Conservation (phyloP, 164 flowering plant species). For the Malania oleifera region DNA sequence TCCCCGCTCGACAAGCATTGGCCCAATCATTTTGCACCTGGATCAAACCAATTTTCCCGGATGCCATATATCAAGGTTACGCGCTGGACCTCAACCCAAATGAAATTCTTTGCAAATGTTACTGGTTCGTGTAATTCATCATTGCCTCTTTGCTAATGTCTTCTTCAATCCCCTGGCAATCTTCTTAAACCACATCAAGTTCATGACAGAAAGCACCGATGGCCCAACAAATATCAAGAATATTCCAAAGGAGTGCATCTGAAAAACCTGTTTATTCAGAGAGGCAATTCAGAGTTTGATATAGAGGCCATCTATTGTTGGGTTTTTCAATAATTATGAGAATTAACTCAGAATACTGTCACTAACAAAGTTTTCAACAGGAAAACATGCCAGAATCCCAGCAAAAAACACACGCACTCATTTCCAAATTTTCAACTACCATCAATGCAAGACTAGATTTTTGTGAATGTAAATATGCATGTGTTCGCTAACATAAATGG, state of each 20-base stretch:
- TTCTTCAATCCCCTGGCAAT: slow-evolving; percentile 32
- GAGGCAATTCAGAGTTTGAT: neutral
- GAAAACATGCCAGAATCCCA: neutral
- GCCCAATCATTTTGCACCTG: no score
- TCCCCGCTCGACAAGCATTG: no score
- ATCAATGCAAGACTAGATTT: no score
- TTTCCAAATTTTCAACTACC: no score
- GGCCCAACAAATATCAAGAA: slow-evolving; percentile 23
- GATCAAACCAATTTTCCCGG: no score
- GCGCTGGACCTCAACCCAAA: no score
- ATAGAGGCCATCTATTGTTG: neutral
- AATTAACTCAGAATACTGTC: neutral
- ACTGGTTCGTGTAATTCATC: no score
- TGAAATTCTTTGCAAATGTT: no score
- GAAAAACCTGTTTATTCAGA: slow-evolving; percentile 15
- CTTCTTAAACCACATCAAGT: slow-evolving; percentile 34
- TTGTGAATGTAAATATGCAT: no score
- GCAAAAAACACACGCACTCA: no score
- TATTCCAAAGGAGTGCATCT: slow-evolving; percentile 18
- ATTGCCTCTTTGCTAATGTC: slow-evolving; percentile 32
- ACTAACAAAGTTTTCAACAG: neutral
- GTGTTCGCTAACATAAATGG: no score
- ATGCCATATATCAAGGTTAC: no score
- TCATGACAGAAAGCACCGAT: slow-evolving; percentile 23
- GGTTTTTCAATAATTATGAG: neutral